A percentile compares a stretch with the other conserved stretches of the same genome.
Conservation (phyloP, 2,329 filamentous ascomycete species). For the Thelonectria olida region DNA sequence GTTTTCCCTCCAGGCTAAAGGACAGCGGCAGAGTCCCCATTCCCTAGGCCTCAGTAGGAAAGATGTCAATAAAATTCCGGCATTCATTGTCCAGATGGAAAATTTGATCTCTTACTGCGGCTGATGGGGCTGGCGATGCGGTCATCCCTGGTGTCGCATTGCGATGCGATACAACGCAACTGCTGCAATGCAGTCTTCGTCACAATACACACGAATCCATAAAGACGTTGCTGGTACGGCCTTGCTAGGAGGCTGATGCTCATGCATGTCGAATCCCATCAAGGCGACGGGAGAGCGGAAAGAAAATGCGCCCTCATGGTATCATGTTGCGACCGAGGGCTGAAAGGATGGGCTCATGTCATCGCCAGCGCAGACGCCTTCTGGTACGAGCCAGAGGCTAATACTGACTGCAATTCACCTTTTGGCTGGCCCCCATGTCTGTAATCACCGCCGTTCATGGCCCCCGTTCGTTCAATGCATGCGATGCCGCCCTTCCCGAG, state of each 20-base stretch:
- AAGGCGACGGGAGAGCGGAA: conserved; percentile 1
- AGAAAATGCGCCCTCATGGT: conserved; percentile 14
- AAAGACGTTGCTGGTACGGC: neutral
- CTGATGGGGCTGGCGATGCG: neutral
- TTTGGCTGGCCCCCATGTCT: neutral
- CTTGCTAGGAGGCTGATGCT: conserved; percentile 4
- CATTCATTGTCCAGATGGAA: neutral
- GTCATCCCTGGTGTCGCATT: neutral
- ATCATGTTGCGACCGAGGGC: conserved; percentile 25
- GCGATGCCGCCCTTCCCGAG: conserved; percentile 20
- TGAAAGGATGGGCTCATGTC: conserved; percentile 28
- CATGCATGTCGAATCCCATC: conserved; percentile 19
- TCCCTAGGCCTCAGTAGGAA: conserved; percentile 4
- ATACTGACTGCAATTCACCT: conserved; percentile 14
- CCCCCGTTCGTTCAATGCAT: conserved; percentile 11
- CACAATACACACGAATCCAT: neutral
- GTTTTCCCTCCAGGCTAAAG: neutral
- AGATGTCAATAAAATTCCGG: conserved; percentile 16
- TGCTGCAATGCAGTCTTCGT: neutral
- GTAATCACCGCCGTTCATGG: conserved; percentile 11
- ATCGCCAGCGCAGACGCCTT: conserved; percentile 9
- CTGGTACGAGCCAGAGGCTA: conserved; percentile 18
- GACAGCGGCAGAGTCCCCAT: neutral
- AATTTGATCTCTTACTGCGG: neutral
- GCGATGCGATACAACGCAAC: neutral